Base-by-base conservation (phyloP, 169 alveolate species). In the Toxoplasma gondii region DNA sequence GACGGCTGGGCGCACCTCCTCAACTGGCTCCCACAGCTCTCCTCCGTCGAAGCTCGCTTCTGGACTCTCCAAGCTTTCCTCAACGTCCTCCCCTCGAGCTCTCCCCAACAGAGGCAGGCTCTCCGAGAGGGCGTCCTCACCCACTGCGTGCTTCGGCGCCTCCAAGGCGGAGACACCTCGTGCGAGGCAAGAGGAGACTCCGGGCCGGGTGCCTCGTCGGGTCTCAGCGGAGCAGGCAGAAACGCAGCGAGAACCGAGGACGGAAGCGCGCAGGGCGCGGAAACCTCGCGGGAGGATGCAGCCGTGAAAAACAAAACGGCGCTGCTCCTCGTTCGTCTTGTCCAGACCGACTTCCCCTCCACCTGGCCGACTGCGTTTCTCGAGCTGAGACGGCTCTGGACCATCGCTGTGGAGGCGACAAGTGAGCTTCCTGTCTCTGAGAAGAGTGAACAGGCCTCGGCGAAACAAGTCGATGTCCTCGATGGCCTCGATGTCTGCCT, bases 271-370 rank as follows among this genome's bases (percentile, higher is more conserved):
- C 78, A 27, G 34, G 29, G 29, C 29, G 74, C 74, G 24, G 19
- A 38, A 31, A 17, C 29, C 27, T 78, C 86, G 64, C 44, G 24
- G 29, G 90, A 82, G 90, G 90, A 82, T 24, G 64, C 41, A 1
- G 90, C 90, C 41, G 90, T 82, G 5, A 82, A 82, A 44, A 82
- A 82, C 41, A 82, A 82, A 67, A 43, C 67, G 5, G 67, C 90
- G 10, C 36, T 82, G 29, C 53, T 82, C 19, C 17, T 82, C 24
- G 90, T 82, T 34, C n/a, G 90, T 16, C 90, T 82, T 38, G 24
- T 82, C 5, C 90, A 82, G 29, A 39, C 41, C 41, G 90, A 82
- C 67, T 82, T 82, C 41, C 90, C 53, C 90, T 12, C 53, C 19
- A 49, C n/a, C 36, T 82, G 90, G 90, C 90, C 90, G 41, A 41